Evolutionary conservation across 768 basidiomycete species (phyloP), one percentile per base, ranked within the genome.

Genomic region (Cystofilobasidium bisporidii): DNA sequence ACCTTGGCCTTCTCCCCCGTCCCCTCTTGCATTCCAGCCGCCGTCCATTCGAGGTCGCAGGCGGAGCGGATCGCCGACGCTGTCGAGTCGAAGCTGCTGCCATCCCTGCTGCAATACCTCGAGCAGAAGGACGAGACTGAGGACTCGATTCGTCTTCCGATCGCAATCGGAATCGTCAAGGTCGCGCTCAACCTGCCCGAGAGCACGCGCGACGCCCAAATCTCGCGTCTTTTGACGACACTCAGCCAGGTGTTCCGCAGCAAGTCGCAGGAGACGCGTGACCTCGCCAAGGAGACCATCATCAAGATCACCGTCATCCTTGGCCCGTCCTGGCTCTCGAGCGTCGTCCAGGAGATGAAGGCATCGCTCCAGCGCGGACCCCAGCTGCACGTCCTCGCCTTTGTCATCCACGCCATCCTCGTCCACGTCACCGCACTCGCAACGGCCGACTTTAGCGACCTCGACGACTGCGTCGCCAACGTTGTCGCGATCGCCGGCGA

Each of bases 231-330:
- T 17, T 74, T 98, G 69, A 97, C 91, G 1, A 84, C 87, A 28
- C 82, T 97, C 64, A 85, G 87, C 72, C 94, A 98, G 73, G 86
- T 88, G 43, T 80, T 99, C 47, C 87, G 91, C n/a, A 96, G 91
- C 76, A 87, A 84, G 72, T 91, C 91, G 18, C 91, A 93, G 74
- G 92, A 97, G 72, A 91, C 89, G 0, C 81, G 96, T 67, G 91
- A 96, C 72, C 81, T 93, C 43, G 83, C 86, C 9, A 82, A 91
- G 18, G 88, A 91, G 61, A 87, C 91, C 0, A 77, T 96, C 10
- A 86, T 85, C 73, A 87, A 87, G 58, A 91, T 97, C 56, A 84
- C 83, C 0, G 80, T 86, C 17, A 80, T 80, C 24, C 79, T 92
- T 10, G 92, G 91, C 0, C 83, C 88, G 0, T 77, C 81, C 0